phyloP scores from a whole-genome alignment of 2,329 filamentous ascomycete genomes.

The Venturia effusa region DNA sequence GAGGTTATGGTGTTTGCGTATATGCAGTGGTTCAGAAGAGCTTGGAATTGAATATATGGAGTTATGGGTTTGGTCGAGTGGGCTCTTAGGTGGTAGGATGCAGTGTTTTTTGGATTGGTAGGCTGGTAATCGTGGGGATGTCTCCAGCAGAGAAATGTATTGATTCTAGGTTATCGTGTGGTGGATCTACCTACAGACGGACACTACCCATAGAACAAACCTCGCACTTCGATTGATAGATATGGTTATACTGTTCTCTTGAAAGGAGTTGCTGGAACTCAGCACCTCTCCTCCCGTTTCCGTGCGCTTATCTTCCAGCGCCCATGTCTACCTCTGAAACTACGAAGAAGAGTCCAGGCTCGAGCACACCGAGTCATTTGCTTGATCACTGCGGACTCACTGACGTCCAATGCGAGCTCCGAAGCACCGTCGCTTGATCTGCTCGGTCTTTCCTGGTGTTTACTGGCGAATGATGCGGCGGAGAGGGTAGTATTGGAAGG shows the following conservation, averaged over 20 bases:
- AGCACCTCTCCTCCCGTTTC: background rate
- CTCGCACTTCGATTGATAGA: no score
- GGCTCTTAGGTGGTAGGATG: no score
- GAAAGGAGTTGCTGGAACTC: no score
- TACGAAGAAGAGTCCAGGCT: background rate
- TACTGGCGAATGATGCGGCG: slow-evolving; percentile 51
- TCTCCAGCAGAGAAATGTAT: no score
- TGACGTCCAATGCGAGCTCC: slow-evolving; percentile 31
- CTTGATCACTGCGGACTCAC: slow-evolving; percentile 24
- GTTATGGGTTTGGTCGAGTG: background rate
- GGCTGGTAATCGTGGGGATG: no score
- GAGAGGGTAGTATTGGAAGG: slow-evolving; percentile 53
- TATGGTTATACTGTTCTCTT: no score
- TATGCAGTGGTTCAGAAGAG: background rate
- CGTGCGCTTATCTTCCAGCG: background rate
- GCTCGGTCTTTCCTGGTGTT: slow-evolving; percentile 29
- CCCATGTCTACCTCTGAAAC: background rate
- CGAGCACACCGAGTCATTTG: slow-evolving; percentile 1
- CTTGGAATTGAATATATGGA: background rate
- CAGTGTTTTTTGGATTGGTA: no score
- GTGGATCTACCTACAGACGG: no score
- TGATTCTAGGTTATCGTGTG: no score
- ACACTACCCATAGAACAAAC: no score
- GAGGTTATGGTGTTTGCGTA: no score
- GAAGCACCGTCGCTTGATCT: slow-evolving; percentile 34